Conservation (phyloP, 1,284 basidiomycete species). For the Ustilago shanxiensis region DNA sequence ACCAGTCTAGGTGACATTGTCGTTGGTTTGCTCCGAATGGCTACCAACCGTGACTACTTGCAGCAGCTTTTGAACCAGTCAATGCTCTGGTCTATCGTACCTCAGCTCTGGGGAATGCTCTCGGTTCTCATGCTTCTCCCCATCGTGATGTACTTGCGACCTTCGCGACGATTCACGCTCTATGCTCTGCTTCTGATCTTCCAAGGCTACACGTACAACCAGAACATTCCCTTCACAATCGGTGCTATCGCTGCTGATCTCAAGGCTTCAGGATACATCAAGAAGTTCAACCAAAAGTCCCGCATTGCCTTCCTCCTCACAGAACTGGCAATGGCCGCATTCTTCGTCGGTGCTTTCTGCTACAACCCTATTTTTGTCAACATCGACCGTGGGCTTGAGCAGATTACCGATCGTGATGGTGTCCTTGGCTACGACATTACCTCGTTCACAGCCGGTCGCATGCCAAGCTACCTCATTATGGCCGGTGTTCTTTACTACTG, state of each 20-base stretch:
- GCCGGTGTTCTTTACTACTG: slow-evolving; percentile 67
- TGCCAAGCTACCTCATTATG: slow-evolving; percentile 42
- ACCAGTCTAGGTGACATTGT: slow-evolving; percentile 69
- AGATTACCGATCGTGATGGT: slow-evolving; percentile 69
- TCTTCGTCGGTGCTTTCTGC: slow-evolving; percentile 68
- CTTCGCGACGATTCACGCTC: slow-evolving; percentile 68
- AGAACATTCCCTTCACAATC: slow-evolving; percentile 65
- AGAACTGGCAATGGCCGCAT: slow-evolving; percentile 67
- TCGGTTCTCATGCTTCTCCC: slow-evolving; percentile 71
- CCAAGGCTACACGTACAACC: slow-evolving; percentile 35
- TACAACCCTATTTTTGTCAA: slow-evolving; percentile 66
- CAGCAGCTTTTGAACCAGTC: slow-evolving; percentile 71
- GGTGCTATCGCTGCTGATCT: slow-evolving; percentile 70
- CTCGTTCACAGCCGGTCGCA: slow-evolving; percentile 35
- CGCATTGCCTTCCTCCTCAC: slow-evolving; percentile 67
- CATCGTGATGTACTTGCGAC: slow-evolving; percentile 68
- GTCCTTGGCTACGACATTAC: slow-evolving; percentile 66
- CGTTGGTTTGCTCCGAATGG: slow-evolving; percentile 69
- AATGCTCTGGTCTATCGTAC: slow-evolving; percentile 71
- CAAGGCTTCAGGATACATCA: slow-evolving; percentile 70
- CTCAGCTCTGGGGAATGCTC: slow-evolving; percentile 72
- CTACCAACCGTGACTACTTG: slow-evolving; percentile 70
- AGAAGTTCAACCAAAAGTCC: slow-evolving; percentile 71
- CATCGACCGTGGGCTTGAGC: slow-evolving; percentile 65
- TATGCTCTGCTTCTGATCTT: slow-evolving; percentile 62